Percentiles rank a stretch among this genome's conserved stretches.
These are phyloP conservation scores for Falciphora oryzae DNA, from an alignment of 2,329 filamentous ascomycete genomes.

Conservation along the genomic window DNA sequence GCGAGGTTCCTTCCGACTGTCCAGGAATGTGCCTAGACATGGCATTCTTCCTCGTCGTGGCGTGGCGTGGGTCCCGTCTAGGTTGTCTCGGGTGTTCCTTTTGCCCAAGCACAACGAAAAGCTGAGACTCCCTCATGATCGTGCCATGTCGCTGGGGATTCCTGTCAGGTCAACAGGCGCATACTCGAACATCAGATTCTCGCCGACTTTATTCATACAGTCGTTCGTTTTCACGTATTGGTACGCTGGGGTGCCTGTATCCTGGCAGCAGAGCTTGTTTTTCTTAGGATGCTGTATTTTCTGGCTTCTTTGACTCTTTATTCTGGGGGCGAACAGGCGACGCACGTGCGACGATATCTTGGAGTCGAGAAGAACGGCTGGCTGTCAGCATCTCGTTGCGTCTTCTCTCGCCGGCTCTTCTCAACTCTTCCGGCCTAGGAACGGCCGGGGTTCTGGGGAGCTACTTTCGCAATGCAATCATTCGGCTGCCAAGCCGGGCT, in stretches of 20 bases:
- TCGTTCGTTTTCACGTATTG: background rate
- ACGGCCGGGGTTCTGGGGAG: background rate
- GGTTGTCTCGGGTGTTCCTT: background rate
- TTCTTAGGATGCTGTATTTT: background rate
- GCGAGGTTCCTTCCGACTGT: slow-evolving; percentile 32
- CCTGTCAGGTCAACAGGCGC: background rate
- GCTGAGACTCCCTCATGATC: background rate
- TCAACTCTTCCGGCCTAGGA: background rate
- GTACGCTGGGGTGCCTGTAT: background rate
- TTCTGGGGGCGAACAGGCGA: background rate
- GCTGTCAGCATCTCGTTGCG: background rate
- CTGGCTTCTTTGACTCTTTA: background rate
- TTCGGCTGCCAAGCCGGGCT: background rate
- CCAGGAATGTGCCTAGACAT: slow-evolving; percentile 24
- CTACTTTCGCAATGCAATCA: background rate
- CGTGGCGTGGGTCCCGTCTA: background rate
- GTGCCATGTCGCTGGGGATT: background rate
- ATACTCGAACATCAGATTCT: background rate
- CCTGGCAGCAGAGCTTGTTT: background rate
- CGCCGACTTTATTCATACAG: background rate
- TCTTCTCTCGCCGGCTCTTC: background rate
- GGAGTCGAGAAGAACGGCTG: background rate
- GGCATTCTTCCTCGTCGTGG: background rate
- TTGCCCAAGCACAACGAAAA: background rate
- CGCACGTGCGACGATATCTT: background rate